Evolutionary conservation across 2,329 filamentous ascomycete genomes (phyloP), one percentile per base, ranked within the genome.

Genomic region (Ophiosphaerella narmari): DNA sequence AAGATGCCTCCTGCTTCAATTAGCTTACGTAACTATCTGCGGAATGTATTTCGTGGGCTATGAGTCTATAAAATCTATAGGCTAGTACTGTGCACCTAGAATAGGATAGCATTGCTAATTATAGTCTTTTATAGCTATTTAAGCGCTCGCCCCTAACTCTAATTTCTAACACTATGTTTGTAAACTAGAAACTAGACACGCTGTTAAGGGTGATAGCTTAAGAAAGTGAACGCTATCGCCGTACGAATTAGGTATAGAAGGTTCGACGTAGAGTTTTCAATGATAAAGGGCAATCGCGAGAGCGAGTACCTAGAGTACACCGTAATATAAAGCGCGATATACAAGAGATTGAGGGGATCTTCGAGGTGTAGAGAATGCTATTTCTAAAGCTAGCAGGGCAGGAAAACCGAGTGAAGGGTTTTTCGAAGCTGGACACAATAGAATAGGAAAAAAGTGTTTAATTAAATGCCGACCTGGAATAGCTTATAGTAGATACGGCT

Each of bases 401-500:
- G 38, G 38, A 40, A 40, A 26, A 40, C 24, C 23, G 21, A 29
- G 38, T 40, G 21, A 40, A 40, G 38, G 38, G 38, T 2, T 26
- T 40, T 26, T 40, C 11, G 8, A 29, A 40, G 29, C 38, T 11
- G 9, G 38, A 29, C 5, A 40, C 38, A 40, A 40, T 40, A 29
- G 38, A 40, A 40, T 24, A n/a, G 38, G 14, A 8, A 11, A 29
- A 26, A 26, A 14, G 26, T 29, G 9, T 29, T 29, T 5, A 29
- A 29, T 29, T 29, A 29, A 29, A 29, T 29, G 9, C 26, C 11
- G 21, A 40, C 24, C 24, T 40, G 12, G 38, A 24, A 40, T n/a
- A 40, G 38, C 38, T 40, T 26, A 26, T 11, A 24, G 21, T 40
- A 40, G 38, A 40, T n/a, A 40, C 38, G 38, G 38, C 14, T 40